Percentiles rank a stretch among this genome's conserved stretches.
Conservation (phyloP, 805 yeast genomes). For the Wilhelminamyces savonicus region DNA sequence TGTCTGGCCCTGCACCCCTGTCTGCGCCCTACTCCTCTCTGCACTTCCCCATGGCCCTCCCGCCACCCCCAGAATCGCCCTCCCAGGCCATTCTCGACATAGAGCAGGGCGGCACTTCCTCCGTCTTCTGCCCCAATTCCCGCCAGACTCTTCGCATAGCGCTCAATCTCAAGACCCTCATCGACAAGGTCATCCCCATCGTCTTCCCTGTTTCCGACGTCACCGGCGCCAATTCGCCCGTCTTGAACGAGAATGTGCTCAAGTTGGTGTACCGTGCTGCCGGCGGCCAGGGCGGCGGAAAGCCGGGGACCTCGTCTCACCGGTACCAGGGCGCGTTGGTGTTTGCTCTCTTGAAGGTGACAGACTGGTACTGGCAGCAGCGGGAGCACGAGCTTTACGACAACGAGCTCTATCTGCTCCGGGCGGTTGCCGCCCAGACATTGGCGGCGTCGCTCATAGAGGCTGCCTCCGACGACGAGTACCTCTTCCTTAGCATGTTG, state of each 20-base stretch:
- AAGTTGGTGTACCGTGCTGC: constrained; percentile 65
- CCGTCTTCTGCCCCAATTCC: constrained; percentile 48
- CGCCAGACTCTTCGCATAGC: constrained; percentile 67
- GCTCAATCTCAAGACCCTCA: constrained; percentile 62
- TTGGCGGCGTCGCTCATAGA: constrained; percentile 70
- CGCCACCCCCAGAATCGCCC: too few species aligned
- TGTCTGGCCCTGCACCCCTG: too few species aligned
- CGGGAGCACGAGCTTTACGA: constrained; percentile 58
- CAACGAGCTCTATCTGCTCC: constrained; percentile 51
- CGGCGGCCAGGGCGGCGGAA: constrained; percentile 67
- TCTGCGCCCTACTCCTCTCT: too few species aligned
- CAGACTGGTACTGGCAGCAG: constrained; percentile 68
- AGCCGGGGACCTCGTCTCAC: constrained; percentile 45
- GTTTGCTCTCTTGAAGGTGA: constrained; percentile 68
- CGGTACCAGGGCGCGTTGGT: constrained; percentile 64
- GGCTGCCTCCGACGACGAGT: constrained; percentile 48
- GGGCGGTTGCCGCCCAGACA: constrained; percentile 68
- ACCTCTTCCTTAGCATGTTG: constrained; percentile 66
- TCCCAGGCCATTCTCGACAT: too few species aligned
- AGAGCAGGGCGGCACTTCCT: too few species aligned
- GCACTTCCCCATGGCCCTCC: too few species aligned
- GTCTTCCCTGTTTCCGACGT: constrained; percentile 48
- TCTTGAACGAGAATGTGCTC: constrained; percentile 54
- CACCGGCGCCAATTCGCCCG: constrained; percentile 49
- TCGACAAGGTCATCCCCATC: constrained; percentile 67